Evolutionary conservation across 768 basidiomycete genomes (phyloP).

Genomic region (Phlegmacium glaucopus): DNA sequence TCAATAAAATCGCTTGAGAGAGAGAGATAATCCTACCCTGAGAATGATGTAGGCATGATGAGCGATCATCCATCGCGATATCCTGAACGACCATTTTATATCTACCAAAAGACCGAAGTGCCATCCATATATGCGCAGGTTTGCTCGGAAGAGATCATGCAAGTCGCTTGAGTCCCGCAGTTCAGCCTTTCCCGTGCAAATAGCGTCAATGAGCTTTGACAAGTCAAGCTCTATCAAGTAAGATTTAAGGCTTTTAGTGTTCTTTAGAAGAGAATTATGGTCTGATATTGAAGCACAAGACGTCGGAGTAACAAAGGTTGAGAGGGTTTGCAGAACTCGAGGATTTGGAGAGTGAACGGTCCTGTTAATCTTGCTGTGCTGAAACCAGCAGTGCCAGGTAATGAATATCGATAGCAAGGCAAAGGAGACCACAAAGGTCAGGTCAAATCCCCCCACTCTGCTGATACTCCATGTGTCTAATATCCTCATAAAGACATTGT

Average conservation of each 20-base stretch:
- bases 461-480: no score
- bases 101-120: slow-evolving; percentile 30
- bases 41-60: slow-evolving; percentile 16
- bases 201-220: slow-evolving; percentile 31
- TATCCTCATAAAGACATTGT: no score
- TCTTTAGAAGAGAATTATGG: slow-evolving; percentile 29
- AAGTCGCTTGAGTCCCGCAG: slow-evolving; percentile 40
- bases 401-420: no score
- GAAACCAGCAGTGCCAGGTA: no score
- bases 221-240: slow-evolving; percentile 21
- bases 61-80: slow-evolving; percentile 32
- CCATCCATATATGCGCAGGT: slow-evolving; percentile 35
- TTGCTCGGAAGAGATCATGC: slow-evolving; percentile 30
- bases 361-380: no score
- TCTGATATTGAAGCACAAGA: slow-evolving; percentile 6
- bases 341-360: no score
- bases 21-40: not conserved
- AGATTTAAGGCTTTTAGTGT: slow-evolving; percentile 1
- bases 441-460: no score
- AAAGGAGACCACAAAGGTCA: no score
- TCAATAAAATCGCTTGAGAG: no score
- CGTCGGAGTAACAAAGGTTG: no score
- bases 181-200: slow-evolving; percentile 40
- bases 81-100: slow-evolving; percentile 28
- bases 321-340: no score